phyloP scores from a whole-genome alignment of 2,329 filamentous ascomycete species.

The Arthroderma sp. region DNA sequence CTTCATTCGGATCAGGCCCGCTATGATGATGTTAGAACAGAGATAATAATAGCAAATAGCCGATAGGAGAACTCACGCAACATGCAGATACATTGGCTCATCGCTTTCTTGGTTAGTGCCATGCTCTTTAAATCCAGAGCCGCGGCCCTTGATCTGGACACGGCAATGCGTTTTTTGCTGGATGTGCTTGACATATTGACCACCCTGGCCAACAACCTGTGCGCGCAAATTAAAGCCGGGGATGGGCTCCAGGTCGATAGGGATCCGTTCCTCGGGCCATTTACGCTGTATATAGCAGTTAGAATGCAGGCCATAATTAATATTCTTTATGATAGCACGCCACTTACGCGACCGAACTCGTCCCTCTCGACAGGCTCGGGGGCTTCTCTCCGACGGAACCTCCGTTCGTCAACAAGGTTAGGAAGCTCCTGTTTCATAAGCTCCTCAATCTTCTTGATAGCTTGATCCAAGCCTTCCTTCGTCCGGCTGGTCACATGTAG shows the following conservation, averaged over 20 bases:
- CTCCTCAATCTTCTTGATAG: constrained; percentile 79
- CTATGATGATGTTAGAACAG: constrained; percentile 39
- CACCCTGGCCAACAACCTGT: constrained; percentile 88
- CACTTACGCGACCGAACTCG: constrained; percentile 70
- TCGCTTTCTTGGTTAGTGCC: constrained; percentile 84
- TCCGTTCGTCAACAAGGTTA: constrained; percentile 84
- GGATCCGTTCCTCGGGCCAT: constrained; percentile 96
- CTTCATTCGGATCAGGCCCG: constrained; percentile 75
- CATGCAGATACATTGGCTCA: constrained; percentile 91
- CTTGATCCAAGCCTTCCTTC: constrained; percentile 82
- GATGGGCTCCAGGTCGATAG: constrained; percentile 78
- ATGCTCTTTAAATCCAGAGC: constrained; percentile 85
- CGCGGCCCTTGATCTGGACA: constrained; percentile 94
- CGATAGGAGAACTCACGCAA: constrained; percentile 53
- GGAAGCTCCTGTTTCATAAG: constrained; percentile 93
- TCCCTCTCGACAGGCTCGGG: constrained; percentile 72
- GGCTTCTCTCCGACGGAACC: constrained; percentile 72
- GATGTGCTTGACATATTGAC: constrained; percentile 95
- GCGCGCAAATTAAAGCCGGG: constrained; percentile 92
- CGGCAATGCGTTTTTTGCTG: constrained; percentile 90
- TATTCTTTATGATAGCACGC: not conserved
- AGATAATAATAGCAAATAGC: not conserved
- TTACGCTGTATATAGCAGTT: constrained; percentile 54
- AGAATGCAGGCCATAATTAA: constrained; percentile 18
- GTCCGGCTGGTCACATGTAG: constrained; percentile 88